Conservation (phyloP, 2,329 filamentous ascomycete species). For the Stagonosporopsis rhizophila region DNA sequence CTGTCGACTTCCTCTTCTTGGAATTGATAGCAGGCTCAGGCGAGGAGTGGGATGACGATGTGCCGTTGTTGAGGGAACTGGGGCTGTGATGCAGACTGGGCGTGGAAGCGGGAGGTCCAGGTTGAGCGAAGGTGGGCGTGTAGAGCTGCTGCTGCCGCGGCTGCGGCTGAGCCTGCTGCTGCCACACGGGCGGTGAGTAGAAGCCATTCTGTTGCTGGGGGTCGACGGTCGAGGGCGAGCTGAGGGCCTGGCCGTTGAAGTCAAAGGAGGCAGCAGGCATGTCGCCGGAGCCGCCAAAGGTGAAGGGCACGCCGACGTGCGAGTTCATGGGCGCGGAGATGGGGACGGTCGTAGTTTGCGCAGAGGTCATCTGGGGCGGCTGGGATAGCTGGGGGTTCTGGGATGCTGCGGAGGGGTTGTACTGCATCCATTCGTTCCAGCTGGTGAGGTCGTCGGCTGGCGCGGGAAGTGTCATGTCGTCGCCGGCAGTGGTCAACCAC, state of each 20-base stretch:
- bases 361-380: constrained; percentile 35
- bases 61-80: constrained; percentile 43
- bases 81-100: constrained; percentile 50
- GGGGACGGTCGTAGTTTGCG: constrained; percentile 37
- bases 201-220: constrained; percentile 35
- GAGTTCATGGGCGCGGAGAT: constrained; percentile 32
- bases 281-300: constrained; percentile 44
- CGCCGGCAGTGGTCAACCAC: constrained; percentile 45
- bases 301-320: constrained; percentile 36
- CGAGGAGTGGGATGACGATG: constrained; percentile 64
- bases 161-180: constrained; percentile 38
- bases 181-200: constrained; percentile 43
- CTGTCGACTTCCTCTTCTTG: constrained; percentile 51
- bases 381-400: constrained; percentile 40
- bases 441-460: constrained; percentile 42
- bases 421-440: constrained; percentile 59
- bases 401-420: constrained; percentile 51
- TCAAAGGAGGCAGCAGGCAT: constrained; percentile 46
- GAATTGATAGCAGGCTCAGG: constrained; percentile 58
- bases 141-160: constrained; percentile 25
- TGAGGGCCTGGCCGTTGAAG: constrained; percentile 40
- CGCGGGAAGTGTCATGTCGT: constrained; percentile 43
- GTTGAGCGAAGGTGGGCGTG: constrained; percentile 34
- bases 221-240: constrained; percentile 41
- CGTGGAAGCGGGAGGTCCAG: constrained; percentile 38